phyloP scores from a whole-genome alignment of 331 rosid species.

The Arachis monticola region DNA sequence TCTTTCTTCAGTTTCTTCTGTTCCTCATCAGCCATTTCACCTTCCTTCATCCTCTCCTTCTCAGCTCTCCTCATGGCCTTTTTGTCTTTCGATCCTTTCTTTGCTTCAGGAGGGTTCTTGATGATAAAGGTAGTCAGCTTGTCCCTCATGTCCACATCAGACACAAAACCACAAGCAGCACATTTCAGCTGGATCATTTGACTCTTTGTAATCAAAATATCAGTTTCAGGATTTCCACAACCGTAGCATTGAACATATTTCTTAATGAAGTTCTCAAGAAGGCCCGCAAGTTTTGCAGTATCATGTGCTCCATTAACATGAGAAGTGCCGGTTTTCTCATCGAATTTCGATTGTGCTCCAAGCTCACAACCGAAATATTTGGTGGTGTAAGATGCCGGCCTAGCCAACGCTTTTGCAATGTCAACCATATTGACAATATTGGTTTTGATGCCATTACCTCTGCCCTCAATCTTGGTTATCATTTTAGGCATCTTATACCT shows the following conservation, averaged over 20 bases:
- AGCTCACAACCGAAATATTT: slow-evolving; percentile 70
- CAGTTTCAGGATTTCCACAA: slow-evolving; percentile 66
- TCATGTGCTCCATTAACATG: slow-evolving; percentile 66
- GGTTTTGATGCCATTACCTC: slow-evolving; percentile 69
- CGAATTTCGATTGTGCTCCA: slow-evolving; percentile 71
- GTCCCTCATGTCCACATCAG: slow-evolving; percentile 71
- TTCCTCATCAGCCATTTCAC: slow-evolving; percentile 65
- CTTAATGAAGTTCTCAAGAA: slow-evolving; percentile 65
- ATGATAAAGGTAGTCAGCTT: slow-evolving; percentile 60
- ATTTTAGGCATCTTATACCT: slow-evolving; percentile 72
- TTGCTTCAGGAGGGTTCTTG: slow-evolving; percentile 62
- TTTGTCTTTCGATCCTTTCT: slow-evolving; percentile 64
- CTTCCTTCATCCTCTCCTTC: slow-evolving; percentile 64
- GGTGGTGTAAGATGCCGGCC: slow-evolving; percentile 65
- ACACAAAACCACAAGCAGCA: slow-evolving; percentile 66
- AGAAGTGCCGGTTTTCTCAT: slow-evolving; percentile 62
- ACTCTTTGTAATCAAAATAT: slow-evolving; percentile 52
- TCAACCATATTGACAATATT: slow-evolving; percentile 69
- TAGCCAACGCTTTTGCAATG: slow-evolving; percentile 65
- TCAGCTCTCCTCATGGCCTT: slow-evolving; percentile 70
- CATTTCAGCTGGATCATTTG: slow-evolving; percentile 67
- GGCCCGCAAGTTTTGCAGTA: slow-evolving; percentile 64
- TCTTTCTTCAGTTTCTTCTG: slow-evolving; percentile 56
- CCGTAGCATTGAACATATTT: slow-evolving; percentile 67
- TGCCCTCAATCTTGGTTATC: slow-evolving; percentile 67